phyloP scores from a whole-genome alignment of 257 asterid species.

The Rauvolfia tetraphylla region DNA sequence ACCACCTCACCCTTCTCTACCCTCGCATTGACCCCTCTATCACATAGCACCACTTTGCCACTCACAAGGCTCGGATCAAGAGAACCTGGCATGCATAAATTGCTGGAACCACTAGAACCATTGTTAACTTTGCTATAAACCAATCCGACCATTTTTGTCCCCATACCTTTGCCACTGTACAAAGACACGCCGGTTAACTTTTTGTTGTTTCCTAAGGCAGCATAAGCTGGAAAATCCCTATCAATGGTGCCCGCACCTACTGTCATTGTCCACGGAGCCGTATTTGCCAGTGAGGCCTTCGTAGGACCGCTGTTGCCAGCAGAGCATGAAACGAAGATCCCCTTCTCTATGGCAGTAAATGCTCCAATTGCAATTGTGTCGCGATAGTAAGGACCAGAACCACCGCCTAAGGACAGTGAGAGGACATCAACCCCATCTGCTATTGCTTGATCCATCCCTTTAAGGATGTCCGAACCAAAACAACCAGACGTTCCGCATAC shows the following conservation, averaged over 20 bases:
- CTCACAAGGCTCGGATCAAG: conserved; percentile 33
- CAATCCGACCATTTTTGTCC: conserved; percentile 18
- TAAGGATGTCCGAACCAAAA: conserved; percentile 46
- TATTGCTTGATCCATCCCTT: conserved; percentile 46
- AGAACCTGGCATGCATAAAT: conserved; percentile 37
- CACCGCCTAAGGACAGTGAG: conserved; percentile 45
- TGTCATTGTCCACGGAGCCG: conserved; percentile 53
- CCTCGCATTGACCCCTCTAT: conserved; percentile 41
- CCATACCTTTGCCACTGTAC: conserved; percentile 40
- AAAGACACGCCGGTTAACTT: conserved; percentile 34
- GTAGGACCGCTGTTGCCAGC: conserved; percentile 51
- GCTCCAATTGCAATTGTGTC: conserved; percentile 51
- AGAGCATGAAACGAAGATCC: conserved; percentile 43
- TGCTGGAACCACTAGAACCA: conserved; percentile 10
- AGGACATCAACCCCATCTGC: conserved; percentile 44
- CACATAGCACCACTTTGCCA: conserved; percentile 45
- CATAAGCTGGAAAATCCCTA: conserved; percentile 46
- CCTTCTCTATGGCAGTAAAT: conserved; percentile 39
- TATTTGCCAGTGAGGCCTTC: conserved; percentile 36
- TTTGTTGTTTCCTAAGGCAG: conserved; percentile 31
- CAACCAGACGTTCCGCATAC: conserved; percentile 43
- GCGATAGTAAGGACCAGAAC: conserved; percentile 46
- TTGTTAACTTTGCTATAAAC: conserved; percentile 25
- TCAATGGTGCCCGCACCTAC: conserved; percentile 51
- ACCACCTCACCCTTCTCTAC: conserved; percentile 48